A percentile compares a stretch with the other conserved stretches of the same genome.
Conservation (phyloP, 1,139 yeast genomes). For the Saccharomyces hybrid region DNA sequence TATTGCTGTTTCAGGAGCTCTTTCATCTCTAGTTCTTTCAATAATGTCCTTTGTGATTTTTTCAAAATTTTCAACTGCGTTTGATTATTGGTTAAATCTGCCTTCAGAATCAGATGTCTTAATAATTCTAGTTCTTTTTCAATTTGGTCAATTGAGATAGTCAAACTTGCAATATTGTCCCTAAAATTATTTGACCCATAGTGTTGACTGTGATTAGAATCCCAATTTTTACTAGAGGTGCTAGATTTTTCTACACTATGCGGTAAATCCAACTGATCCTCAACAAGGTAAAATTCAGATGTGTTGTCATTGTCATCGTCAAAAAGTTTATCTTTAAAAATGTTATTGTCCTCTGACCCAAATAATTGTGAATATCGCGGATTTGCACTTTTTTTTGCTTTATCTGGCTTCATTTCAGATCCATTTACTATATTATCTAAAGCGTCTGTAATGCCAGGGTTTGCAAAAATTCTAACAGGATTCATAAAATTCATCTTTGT, state of each 20-base stretch:
- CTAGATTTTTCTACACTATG: background rate
- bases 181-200: constrained; percentile 1
- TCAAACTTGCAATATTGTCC: constrained; percentile 33
- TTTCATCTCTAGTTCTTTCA: constrained; percentile 60
- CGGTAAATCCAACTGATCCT: constrained; percentile 4
- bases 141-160: constrained; percentile 52
- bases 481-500: constrained; percentile 1
- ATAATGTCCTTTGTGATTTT: constrained; percentile 58
- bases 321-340: constrained; percentile 7
- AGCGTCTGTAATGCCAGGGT: constrained; percentile 17
- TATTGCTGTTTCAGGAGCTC: constrained; percentile 74
- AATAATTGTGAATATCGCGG: background rate
- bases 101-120: constrained; percentile 62
- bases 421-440: constrained; percentile 17
- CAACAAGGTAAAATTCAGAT: constrained; percentile 4
- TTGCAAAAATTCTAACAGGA: constrained; percentile 12
- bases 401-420: background rate
- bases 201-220: background rate
- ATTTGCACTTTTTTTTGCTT: background rate
- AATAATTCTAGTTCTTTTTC: constrained; percentile 57
- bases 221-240: background rate
- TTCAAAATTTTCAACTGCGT: constrained; percentile 58
- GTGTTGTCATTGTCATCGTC: constrained; percentile 7
- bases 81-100: constrained; percentile 71
- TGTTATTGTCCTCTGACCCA: background rate